Base-by-base conservation (phyloP, 768 basidiomycete species). In the Favolaschia claudopus region DNA sequence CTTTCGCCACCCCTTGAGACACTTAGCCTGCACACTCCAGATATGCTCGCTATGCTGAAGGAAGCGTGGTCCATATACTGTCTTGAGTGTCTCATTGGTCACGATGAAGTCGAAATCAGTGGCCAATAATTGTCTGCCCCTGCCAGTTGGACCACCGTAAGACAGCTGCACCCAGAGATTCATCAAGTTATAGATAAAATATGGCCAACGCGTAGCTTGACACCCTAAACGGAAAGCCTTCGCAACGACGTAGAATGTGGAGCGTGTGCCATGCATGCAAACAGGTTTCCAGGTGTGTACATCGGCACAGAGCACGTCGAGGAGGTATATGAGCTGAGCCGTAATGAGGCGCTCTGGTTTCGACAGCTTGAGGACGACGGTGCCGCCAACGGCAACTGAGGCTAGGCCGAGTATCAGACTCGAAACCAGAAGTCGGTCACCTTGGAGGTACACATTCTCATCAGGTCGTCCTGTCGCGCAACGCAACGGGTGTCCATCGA, bases 401-500 rank as follows among this genome's bases (percentile, higher is more conserved):
- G 52, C 52, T 17, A 76, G 65, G 3, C 63, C 73, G 31, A 72
- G 68, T 48, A 75, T 63, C 40, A 77, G 42, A 62, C 75, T 73
- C 12, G 70, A 65, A 27, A 74, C 67, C 22, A 72, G 62, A 24
- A 75, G 67, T 22, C 69, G 68, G 34, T 69, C 69, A 25, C 63
- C 60, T 48, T 55, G 58, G 15, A 64, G 54, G 46, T 56, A 31
- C 7, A 64, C 17, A 8, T 40, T 19, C 29, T 45, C 19, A 34
- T 14, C 17, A 2, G 38, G 39, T 15, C 44, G 32, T 8, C 42
- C 55, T 20, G 45, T 32, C 19, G 63, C 44, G 38, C 56, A 65
- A 38, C 75, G 73, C 17, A 75, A 56, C 3, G 69, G 70, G 51
- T 75, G 75, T 12, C 69, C 76, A 46, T 76, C 76, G 47, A 76